These are phyloP conservation scores for Magnaporthales sp. DNA, from an alignment of 2,329 filamentous ascomycete species.

Conservation along the genomic window DNA sequence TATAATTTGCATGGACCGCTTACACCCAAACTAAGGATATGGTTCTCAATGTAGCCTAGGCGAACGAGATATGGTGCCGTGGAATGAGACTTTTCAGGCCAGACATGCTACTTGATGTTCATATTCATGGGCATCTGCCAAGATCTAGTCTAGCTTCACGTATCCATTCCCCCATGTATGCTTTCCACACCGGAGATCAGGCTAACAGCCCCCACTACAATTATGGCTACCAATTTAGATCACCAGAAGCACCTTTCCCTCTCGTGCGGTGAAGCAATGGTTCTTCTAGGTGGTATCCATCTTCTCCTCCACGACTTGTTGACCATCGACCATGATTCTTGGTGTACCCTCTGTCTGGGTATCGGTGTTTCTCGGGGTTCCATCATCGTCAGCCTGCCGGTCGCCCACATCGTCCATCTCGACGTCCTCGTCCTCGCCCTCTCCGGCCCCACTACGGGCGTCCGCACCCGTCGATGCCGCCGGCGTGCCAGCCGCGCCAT, in stretches of 20 bases:
- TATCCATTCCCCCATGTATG: background rate
- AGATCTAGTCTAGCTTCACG: background rate
- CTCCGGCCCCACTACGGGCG: constrained; percentile 22
- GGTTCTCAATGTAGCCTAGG: background rate
- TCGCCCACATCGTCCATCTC: constrained; percentile 44
- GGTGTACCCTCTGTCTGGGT: constrained; percentile 31
- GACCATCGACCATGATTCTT: constrained; percentile 39
- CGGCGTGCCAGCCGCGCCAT: constrained; percentile 19
- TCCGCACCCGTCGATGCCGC: constrained; percentile 13
- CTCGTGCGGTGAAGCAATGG: background rate
- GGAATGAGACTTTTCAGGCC: background rate
- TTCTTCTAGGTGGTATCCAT: constrained; percentile 53
- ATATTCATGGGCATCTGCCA: background rate
- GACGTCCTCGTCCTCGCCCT: constrained; percentile 43
- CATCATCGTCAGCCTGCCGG: constrained; percentile 19
- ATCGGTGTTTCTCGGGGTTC: constrained; percentile 21
- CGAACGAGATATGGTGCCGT: background rate
- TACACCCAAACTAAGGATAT: background rate
- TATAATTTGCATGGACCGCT: background rate
- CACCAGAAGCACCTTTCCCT: background rate
- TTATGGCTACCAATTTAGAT: background rate
- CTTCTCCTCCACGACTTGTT: constrained; percentile 40
- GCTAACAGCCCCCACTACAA: background rate
- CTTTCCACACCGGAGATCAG: background rate
- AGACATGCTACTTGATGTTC: background rate